Percentiles rank a stretch among this genome's conserved stretches.
Conservation (phyloP, 140 eudicot species). For the Anethum foeniculum region DNA sequence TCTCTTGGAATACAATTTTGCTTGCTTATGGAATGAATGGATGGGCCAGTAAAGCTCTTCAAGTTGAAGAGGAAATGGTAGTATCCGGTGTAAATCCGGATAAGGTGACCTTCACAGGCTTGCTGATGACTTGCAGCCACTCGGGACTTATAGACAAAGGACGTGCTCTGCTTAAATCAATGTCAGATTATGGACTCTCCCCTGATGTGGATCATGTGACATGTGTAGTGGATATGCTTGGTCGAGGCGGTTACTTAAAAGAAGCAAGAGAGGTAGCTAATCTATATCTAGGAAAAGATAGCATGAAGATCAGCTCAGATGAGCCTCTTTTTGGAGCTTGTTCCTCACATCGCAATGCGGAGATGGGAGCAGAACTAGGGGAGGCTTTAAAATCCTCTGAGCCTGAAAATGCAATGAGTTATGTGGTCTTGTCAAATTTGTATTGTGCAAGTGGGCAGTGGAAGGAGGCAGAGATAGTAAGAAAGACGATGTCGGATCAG, state of each 20-base stretch:
- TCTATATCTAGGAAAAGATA: conserved; percentile 13
- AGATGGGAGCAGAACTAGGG: conserved; percentile 35
- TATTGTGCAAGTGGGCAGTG: conserved; percentile 60
- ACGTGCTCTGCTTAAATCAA: conserved; percentile 32
- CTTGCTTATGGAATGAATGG: conserved; percentile 72
- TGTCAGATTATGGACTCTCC: conserved; percentile 38
- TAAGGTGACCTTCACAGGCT: conserved; percentile 60
- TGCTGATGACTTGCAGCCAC: conserved; percentile 80
- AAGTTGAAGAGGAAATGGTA: conserved; percentile 34
- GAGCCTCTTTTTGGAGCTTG: conserved; percentile 54
- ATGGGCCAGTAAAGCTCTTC: conserved; percentile 37
- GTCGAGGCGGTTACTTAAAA: conserved; percentile 58
- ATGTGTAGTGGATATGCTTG: conserved; percentile 74
- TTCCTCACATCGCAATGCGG: conserved; percentile 30
- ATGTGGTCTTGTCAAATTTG: conserved; percentile 65
- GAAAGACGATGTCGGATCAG: conserved; percentile 47
- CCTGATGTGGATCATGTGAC: conserved; percentile 65
- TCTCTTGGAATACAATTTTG: conserved; percentile 76
- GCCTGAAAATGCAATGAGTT: conserved; percentile 53
- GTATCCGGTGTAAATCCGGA: conserved; percentile 49
- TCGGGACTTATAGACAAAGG: conserved; percentile 52
- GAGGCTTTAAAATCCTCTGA: conserved; percentile 30
- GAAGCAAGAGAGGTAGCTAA: conserved; percentile 45
- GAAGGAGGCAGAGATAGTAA: conserved; percentile 68
- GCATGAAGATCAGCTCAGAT: conserved; percentile 24